Conservation (phyloP, 306 rosid species). For the Cicer bijugum region DNA sequence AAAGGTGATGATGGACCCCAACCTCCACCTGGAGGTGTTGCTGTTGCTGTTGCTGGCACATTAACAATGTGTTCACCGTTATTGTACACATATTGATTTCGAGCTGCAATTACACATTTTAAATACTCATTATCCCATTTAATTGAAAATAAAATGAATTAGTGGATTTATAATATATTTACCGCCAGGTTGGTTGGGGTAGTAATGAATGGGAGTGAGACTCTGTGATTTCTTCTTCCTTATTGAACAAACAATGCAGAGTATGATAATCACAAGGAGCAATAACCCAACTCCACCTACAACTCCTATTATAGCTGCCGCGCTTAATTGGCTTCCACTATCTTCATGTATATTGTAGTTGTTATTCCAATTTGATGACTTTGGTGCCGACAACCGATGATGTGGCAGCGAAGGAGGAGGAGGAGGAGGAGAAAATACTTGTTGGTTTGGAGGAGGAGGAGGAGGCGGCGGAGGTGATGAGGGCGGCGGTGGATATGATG, state of each 20-base stretch:
- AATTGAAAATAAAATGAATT: neutral
- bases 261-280: conserved; percentile 44
- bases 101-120: neutral
- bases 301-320: conserved; percentile 55
- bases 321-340: conserved; percentile 2
- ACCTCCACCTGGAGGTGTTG: conserved; percentile 28
- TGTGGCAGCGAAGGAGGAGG: conserved; percentile 53
- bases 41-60: conserved; percentile 43
- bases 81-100: conserved; percentile 30
- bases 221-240: conserved; percentile 50
- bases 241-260: conserved; percentile 44
- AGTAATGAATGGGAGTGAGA: conserved; percentile 44
- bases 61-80: conserved; percentile 43
- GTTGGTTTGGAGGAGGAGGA: conserved; percentile 1
- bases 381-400: conserved; percentile 37
- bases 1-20: conserved; percentile 40
- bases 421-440: conserved; percentile 49
- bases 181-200: neutral
- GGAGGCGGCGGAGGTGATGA: conserved; percentile 15
- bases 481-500: conserved; percentile 2
- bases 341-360: neutral
- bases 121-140: too few species aligned
- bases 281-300: conserved; percentile 58
- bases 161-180: neutral
- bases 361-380: conserved; percentile 2